phyloP scores from a whole-genome alignment of 345 rosid genomes.

The Sapria himalayana region DNA sequence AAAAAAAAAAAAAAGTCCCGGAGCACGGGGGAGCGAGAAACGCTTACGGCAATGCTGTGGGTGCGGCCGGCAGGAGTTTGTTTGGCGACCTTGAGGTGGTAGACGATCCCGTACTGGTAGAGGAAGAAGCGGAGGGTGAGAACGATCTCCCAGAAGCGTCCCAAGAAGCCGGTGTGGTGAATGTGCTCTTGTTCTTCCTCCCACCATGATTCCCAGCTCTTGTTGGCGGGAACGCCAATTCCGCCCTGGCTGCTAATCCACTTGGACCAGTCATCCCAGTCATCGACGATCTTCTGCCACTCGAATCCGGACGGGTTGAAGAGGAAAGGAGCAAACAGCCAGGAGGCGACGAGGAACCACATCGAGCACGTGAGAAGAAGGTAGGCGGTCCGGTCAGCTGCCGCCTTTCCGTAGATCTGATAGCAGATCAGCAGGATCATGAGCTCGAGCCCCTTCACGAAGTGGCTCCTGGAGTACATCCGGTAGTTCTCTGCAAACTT shows the following conservation, averaged over 20 bases:
- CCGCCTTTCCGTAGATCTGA: conserved; percentile 37
- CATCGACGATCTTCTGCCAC: conserved; percentile 96
- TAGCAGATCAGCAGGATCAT: conserved; percentile 56
- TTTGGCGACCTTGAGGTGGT: conserved; percentile 45
- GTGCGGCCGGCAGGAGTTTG: conserved; percentile 32
- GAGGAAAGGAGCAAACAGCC: conserved; percentile 75
- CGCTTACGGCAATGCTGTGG: conserved; percentile 46
- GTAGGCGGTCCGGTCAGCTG: conserved; percentile 14
- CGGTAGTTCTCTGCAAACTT: conserved; percentile 94
- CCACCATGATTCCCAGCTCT: conserved; percentile 99
- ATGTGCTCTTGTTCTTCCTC: conserved; percentile 93
- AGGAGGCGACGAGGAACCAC: conserved; percentile 78
- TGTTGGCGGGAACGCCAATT: conserved; percentile 73
- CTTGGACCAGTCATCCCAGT: conserved; percentile 92
- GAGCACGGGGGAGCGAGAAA: conserved; percentile 1
- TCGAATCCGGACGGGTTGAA: conserved; percentile 93
- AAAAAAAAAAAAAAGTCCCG: neutral
- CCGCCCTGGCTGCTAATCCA: conserved; percentile 91
- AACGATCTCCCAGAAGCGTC: conserved; percentile 53
- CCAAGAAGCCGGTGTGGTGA: conserved; percentile 44
- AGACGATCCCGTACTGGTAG: conserved; percentile 81
- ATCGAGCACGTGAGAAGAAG: conserved; percentile 44
- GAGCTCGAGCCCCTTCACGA: conserved; percentile 73
- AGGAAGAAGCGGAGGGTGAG: conserved; percentile 58
- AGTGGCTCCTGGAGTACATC: conserved; percentile 96